These are phyloP conservation scores for Mycosphaerella sp. DNA, from an alignment of 2,329 filamentous ascomycete species.

Conservation along the genomic window DNA sequence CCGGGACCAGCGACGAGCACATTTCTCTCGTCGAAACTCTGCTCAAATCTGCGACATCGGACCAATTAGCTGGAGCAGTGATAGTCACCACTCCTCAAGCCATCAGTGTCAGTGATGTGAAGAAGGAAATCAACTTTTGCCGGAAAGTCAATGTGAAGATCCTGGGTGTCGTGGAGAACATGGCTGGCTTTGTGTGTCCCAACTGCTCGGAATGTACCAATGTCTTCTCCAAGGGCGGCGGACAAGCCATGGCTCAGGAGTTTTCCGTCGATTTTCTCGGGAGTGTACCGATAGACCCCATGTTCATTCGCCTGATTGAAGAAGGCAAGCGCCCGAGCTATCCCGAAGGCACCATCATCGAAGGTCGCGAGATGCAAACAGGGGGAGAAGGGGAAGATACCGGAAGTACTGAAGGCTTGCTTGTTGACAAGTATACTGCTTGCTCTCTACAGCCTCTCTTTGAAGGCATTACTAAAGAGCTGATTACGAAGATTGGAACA, in stretches of 20 bases:
- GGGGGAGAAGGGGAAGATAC: constrained; percentile 23
- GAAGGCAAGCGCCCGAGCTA: constrained; percentile 62
- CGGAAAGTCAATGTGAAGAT: constrained; percentile 72
- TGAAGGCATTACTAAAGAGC: constrained; percentile 48
- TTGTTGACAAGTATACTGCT: constrained; percentile 66
- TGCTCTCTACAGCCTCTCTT: constrained; percentile 69
- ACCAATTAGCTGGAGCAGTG: constrained; percentile 77
- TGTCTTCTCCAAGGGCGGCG: constrained; percentile 87
- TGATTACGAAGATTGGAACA: constrained; percentile 23
- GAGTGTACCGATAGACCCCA: constrained; percentile 83
- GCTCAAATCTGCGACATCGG: constrained; percentile 41
- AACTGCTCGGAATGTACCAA: constrained; percentile 79
- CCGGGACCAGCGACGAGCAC: constrained; percentile 93
- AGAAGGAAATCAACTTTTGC: constrained; percentile 93
- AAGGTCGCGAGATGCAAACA: constrained; percentile 47
- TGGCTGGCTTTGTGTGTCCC: constrained; percentile 83
- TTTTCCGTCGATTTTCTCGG: constrained; percentile 80
- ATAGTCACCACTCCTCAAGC: constrained; percentile 96
- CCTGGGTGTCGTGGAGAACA: constrained; percentile 92
- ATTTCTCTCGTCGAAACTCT: constrained; percentile 80
- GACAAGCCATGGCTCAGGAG: constrained; percentile 79
- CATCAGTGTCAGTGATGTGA: constrained; percentile 85
- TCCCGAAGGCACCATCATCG: constrained; percentile 59
- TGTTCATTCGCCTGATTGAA: constrained; percentile 83
- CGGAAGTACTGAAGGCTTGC: constrained; percentile 34